These are phyloP conservation scores for Cairneyella variabilis DNA, from an alignment of 495 filamentous ascomycete genomes.

Conservation along the genomic window DNA sequence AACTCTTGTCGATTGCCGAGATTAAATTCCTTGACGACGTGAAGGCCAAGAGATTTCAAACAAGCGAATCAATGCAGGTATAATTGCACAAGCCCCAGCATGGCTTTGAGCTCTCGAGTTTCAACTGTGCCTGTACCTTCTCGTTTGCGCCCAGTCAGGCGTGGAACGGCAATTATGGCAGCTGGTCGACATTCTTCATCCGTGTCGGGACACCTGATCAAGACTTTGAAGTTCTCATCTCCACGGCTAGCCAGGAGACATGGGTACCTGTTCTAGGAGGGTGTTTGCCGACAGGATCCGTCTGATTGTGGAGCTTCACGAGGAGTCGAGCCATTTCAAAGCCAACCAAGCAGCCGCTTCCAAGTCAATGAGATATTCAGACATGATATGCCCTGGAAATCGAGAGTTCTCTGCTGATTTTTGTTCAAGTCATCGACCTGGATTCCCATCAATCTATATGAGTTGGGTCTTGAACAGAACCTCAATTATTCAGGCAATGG, in stretches of 20 bases:
- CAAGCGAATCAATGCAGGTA: too few species aligned
- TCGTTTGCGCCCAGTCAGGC: too few species aligned
- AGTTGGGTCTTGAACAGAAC: slow-evolving; percentile 33
- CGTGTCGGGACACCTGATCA: slow-evolving; percentile 34
- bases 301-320: slow-evolving; percentile 29
- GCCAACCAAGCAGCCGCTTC: too few species aligned
- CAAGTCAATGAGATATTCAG: too few species aligned
- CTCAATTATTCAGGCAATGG: slow-evolving; percentile 39
- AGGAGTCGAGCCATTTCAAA: slow-evolving; percentile 28
- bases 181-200: slow-evolving; percentile 35
- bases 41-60: too few species aligned
- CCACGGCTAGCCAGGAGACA: slow-evolving; percentile 26
- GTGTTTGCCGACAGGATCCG: slow-evolving; percentile 28
- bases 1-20: too few species aligned
- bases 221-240: slow-evolving; percentile 28
- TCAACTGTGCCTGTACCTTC: too few species aligned
- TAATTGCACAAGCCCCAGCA: too few species aligned
- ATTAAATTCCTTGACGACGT: too few species aligned
- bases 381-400: too few species aligned
- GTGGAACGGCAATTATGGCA: slow-evolving; percentile 38
- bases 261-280: slow-evolving; percentile 35
- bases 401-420: too few species aligned
- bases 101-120: too few species aligned
- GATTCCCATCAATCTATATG: slow-evolving; percentile 16
- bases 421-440: slow-evolving; percentile 7